Conservation (phyloP, 2,329 filamentous ascomycete genomes). For the Penicillium sp. region DNA sequence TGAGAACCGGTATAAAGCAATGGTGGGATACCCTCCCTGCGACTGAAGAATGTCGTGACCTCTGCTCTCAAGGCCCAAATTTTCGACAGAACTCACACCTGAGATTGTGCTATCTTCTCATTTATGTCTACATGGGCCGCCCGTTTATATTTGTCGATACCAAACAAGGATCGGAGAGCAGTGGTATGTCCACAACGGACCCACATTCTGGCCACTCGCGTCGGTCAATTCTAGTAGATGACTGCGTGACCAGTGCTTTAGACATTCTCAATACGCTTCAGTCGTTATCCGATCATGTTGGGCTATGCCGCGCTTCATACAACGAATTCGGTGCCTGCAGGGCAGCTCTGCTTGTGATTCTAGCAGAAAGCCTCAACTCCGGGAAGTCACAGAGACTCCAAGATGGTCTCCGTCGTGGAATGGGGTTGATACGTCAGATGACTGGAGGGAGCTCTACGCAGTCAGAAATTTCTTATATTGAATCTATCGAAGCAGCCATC, state of each 20-base stretch:
- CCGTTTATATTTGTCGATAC: slow-evolving; percentile 48
- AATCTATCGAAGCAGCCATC: slow-evolving; percentile 49
- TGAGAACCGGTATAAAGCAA: slow-evolving; percentile 33
- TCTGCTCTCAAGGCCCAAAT: slow-evolving; percentile 36
- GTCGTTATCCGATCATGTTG: slow-evolving; percentile 47
- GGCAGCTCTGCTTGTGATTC: slow-evolving; percentile 51
- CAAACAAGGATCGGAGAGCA: slow-evolving; percentile 18
- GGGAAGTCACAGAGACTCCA: slow-evolving; percentile 39
- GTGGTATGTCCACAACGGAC: no score
- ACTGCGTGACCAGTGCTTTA: slow-evolving; percentile 52
- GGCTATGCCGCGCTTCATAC: slow-evolving; percentile 53
- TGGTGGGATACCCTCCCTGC: slow-evolving; percentile 40
- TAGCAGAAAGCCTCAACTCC: slow-evolving; percentile 34
- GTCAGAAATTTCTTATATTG: slow-evolving; percentile 51
- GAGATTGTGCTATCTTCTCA: slow-evolving; percentile 50
- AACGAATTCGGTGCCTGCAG: slow-evolving; percentile 55
- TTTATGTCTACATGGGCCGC: slow-evolving; percentile 53
- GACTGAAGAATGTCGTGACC: slow-evolving; percentile 35
- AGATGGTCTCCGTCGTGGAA: slow-evolving; percentile 46
- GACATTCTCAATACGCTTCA: slow-evolving; percentile 50
- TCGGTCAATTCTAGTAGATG: slow-evolving; percentile 41
- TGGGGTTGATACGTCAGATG: slow-evolving; percentile 52
- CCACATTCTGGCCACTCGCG: slow-evolving; percentile 21
- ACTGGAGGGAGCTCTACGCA: slow-evolving; percentile 50
- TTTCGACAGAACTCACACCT: slow-evolving; percentile 51